These are phyloP conservation scores for Panicum virgatum DNA, from an alignment of 202 grass and related monocot genomes.

Conservation along the genomic window DNA sequence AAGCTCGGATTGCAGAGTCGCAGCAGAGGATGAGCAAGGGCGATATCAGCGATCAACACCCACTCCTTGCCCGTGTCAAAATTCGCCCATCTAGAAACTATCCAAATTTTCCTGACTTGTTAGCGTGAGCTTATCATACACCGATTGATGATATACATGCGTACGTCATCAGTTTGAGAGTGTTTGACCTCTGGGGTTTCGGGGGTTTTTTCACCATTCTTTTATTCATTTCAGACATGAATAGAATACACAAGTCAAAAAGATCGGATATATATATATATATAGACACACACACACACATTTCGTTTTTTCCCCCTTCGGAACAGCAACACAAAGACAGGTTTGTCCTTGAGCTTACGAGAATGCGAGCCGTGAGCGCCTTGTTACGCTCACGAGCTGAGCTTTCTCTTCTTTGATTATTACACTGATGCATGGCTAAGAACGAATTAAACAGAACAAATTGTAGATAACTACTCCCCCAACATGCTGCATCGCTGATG, in stretches of 20 bases:
- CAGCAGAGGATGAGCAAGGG: too few relatives aligned
- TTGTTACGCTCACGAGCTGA: conserved; percentile 10
- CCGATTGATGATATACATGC: neutral
- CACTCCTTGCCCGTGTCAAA: neutral
- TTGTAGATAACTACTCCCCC: neutral
- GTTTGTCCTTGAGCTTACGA: neutral
- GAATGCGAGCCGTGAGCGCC: neutral
- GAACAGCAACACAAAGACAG: neutral
- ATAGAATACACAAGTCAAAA: neutral
- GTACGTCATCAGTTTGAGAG: neutral
- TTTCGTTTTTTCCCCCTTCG: neutral
- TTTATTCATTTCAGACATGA: neutral
- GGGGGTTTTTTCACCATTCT: neutral
- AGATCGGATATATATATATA: neutral
- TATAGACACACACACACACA: too few relatives aligned
- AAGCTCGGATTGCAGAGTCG: too few relatives aligned
- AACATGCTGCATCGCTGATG: neutral
- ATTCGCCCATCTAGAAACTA: neutral
- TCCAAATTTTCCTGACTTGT: neutral
- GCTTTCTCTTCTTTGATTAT: neutral
- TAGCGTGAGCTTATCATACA: neutral
- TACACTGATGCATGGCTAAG: neutral
- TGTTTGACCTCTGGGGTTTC: neutral
- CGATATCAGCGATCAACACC: neutral
- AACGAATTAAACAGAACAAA: conserved; percentile 2